Conservation (phyloP, 352 stramenopile genomes). For the Phytophthora pseudosyringae region DNA sequence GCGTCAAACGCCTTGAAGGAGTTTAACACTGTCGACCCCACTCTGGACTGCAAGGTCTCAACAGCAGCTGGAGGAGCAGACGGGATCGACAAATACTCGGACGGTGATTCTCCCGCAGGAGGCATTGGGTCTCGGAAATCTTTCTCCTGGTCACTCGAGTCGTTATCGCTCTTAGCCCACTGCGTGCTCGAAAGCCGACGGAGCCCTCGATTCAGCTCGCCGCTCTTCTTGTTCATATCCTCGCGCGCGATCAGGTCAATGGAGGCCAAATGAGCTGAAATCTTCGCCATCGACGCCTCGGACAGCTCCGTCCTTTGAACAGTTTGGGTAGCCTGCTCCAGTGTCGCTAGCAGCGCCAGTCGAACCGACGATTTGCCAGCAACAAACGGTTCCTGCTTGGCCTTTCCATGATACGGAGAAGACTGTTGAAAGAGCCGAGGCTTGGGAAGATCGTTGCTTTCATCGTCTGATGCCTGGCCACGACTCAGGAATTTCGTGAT, state of each 20-base stretch:
- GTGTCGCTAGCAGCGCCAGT: slow-evolving; percentile 44
- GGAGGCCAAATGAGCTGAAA: slow-evolving; percentile 62
- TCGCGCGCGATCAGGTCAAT: slow-evolving; percentile 68
- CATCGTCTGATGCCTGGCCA: slow-evolving; percentile 16
- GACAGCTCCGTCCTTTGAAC: slow-evolving; percentile 60
- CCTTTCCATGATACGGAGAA: slow-evolving; percentile 3
- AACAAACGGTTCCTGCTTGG: slow-evolving; percentile 21
- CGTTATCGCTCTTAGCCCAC: slow-evolving; percentile 16
- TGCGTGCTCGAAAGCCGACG: slow-evolving; percentile 45
- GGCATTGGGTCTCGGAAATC: slow-evolving; percentile 5
- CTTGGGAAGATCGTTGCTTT: slow-evolving; percentile 3
- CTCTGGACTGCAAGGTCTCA: slow-evolving; percentile 12
- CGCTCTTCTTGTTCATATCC: slow-evolving; percentile 55
- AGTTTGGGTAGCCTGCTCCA: slow-evolving; percentile 54
- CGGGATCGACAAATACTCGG: slow-evolving; percentile 17
- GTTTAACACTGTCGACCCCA: slow-evolving; percentile 35
- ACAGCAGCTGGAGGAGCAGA: slow-evolving; percentile 4
- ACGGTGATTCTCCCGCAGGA: slow-evolving; percentile 1
- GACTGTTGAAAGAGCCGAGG: background rate
- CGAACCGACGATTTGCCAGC: slow-evolving; percentile 36
- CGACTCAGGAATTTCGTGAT: slow-evolving; percentile 26
- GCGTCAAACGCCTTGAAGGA: slow-evolving; percentile 65
- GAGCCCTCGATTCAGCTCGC: slow-evolving; percentile 31
- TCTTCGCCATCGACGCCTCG: slow-evolving; percentile 59
- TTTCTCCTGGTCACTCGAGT: slow-evolving; percentile 19